Percentiles rank a stretch among this genome's conserved stretches.
phyloP scores from a whole-genome alignment of 805 yeast species.

The Candida parachauliodes region DNA sequence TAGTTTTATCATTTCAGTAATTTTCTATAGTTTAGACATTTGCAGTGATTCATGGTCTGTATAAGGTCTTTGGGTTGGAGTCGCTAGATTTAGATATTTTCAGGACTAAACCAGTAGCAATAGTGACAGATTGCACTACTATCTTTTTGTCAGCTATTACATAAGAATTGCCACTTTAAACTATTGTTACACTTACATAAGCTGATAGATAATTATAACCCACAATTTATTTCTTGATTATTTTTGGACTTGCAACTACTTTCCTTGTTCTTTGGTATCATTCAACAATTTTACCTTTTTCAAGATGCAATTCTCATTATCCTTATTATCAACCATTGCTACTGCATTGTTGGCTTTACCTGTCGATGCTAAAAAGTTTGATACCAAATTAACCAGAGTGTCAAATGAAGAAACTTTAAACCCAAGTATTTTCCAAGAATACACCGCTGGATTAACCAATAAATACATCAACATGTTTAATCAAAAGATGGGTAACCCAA shows the following conservation, averaged over 20 bases:
- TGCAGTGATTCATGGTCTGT: too few species aligned
- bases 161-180: too few species aligned
- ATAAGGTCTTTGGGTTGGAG: too few species aligned
- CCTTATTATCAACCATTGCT: constrained; percentile 44
- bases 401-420: constrained; percentile 55
- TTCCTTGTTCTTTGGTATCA: too few species aligned
- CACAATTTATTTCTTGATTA: not conserved
- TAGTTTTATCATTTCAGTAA: too few species aligned
- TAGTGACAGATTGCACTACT: not conserved
- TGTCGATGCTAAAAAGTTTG: constrained; percentile 50
- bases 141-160: too few species aligned
- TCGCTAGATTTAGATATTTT: too few species aligned
- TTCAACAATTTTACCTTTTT: not conserved
- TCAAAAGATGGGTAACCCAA: constrained; percentile 24
- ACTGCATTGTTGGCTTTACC: constrained; percentile 29
- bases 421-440: constrained; percentile 48
- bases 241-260: not conserved
- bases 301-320: constrained; percentile 29
- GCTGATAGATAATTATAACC: not conserved
- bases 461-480: constrained; percentile 56
- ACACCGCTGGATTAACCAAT: constrained; percentile 54
- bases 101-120: not conserved
- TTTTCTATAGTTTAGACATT: too few species aligned
- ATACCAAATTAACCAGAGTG: constrained; percentile 56
- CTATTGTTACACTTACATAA: not conserved